These are phyloP conservation scores for Verticillium nubilum DNA, from an alignment of 2,329 filamentous ascomycete genomes.

Conservation along the genomic window DNA sequence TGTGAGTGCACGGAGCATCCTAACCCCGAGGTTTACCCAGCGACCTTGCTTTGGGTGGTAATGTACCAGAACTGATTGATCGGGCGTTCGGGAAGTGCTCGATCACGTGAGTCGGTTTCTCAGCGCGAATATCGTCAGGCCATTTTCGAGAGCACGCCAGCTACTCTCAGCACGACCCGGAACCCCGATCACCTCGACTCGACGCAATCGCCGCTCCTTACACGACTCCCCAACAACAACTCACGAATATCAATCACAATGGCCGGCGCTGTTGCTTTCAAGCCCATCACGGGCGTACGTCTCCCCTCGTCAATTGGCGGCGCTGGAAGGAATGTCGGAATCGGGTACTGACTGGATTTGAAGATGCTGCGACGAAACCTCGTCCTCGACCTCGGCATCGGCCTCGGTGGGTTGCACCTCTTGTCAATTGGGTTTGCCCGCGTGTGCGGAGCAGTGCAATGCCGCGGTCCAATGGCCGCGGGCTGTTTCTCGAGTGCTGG, in stretches of 20 bases:
- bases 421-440: background rate
- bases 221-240: constrained; percentile 3
- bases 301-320: background rate
- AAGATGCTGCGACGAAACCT: constrained; percentile 58
- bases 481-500: background rate
- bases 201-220: background rate
- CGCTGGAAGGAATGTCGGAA: background rate
- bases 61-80: background rate
- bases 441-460: no score
- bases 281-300: constrained; percentile 55
- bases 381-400: constrained; percentile 50
- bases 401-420: constrained; percentile 41
- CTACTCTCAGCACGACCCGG: background rate
- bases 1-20: background rate
- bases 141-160: constrained; percentile 1
- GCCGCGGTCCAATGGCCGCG: background rate
- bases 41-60: background rate
- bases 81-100: background rate
- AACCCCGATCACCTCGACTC: background rate
- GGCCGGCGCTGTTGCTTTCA: constrained; percentile 34
- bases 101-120: constrained; percentile 3
- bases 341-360: constrained; percentile 25
- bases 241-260: constrained; percentile 30
- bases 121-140: constrained; percentile 4
- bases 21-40: background rate